A percentile compares a stretch with the other conserved stretches of the same genome.
Conservation (phyloP, 73 alveolate genomes). For the Durusdinium trenchii region DNA sequence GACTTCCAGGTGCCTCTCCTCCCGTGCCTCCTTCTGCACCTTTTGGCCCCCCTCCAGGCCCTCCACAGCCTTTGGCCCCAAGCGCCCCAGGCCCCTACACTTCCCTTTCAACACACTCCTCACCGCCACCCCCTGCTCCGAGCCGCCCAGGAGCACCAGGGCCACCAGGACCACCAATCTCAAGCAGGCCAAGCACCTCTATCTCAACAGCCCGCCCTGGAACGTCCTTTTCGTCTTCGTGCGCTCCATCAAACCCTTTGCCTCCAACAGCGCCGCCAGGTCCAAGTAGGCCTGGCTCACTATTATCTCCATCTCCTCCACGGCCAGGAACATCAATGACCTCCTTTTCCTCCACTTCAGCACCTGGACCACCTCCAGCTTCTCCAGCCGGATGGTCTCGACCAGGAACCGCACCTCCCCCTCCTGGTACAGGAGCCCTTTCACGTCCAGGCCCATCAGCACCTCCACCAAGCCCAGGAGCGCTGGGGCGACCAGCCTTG, state of each 20-base stretch:
- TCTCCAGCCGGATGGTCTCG: background rate
- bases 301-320: background rate
- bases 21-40: background rate
- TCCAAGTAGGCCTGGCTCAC: constrained; percentile 31
- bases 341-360: constrained; percentile 7
- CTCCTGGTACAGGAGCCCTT: constrained; percentile 21
- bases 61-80: background rate
- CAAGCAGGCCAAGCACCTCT: no score
- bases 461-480: background rate
- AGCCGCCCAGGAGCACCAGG: background rate
- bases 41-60: background rate
- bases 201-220: constrained; percentile 19
- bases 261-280: constrained; percentile 35
- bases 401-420: background rate
- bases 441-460: background rate
- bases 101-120: background rate
- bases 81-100: background rate
- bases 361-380: constrained; percentile 50
- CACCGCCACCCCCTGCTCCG: constrained; percentile 1
- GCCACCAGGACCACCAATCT: constrained; percentile 19
- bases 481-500: no score
- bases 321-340: background rate
- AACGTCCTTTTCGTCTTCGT: background rate
- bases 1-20: background rate
- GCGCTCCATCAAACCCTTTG: background rate